phyloP scores from a whole-genome alignment of 805 yeast species.

The Kodamaea hsintzibuensis region DNA sequence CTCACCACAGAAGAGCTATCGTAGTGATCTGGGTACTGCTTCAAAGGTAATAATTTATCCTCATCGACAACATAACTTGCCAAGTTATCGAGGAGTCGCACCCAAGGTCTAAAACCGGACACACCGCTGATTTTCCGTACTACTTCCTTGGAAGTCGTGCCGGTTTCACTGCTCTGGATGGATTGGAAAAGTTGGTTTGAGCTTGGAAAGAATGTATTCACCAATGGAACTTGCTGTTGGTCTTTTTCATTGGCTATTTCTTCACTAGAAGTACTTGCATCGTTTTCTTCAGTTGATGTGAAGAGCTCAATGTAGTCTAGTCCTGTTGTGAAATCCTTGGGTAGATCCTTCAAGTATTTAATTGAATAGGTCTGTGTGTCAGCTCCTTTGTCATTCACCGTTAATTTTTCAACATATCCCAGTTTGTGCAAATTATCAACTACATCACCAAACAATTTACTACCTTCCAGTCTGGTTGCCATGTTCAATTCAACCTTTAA shows the following conservation, averaged over 20 bases:
- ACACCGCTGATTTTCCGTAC: slow-evolving; percentile 53
- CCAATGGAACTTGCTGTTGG: slow-evolving; percentile 22
- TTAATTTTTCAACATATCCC: slow-evolving; percentile 50
- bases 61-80: slow-evolving; percentile 38
- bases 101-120: slow-evolving; percentile 51
- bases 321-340: slow-evolving; percentile 46
- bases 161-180: slow-evolving; percentile 36
- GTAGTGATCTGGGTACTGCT: slow-evolving; percentile 28
- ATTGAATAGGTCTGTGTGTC: slow-evolving; percentile 37
- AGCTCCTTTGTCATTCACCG: slow-evolving; percentile 42
- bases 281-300: background rate
- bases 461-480: slow-evolving; percentile 37
- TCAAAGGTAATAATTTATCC: slow-evolving; percentile 17
- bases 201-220: slow-evolving; percentile 61
- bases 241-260: background rate
- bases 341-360: slow-evolving; percentile 46
- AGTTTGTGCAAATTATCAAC: slow-evolving; percentile 45
- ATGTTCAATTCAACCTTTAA: slow-evolving; percentile 58
- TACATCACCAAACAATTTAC: slow-evolving; percentile 51
- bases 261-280: background rate
- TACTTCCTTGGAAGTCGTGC: slow-evolving; percentile 62
- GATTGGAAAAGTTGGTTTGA: slow-evolving; percentile 60
- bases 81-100: slow-evolving; percentile 51
- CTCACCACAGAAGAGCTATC: slow-evolving; percentile 44
- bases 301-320: slow-evolving; percentile 38